Base-by-base conservation (phyloP, 2,329 filamentous ascomycete genomes). In the Colletotrichum limetticola region DNA sequence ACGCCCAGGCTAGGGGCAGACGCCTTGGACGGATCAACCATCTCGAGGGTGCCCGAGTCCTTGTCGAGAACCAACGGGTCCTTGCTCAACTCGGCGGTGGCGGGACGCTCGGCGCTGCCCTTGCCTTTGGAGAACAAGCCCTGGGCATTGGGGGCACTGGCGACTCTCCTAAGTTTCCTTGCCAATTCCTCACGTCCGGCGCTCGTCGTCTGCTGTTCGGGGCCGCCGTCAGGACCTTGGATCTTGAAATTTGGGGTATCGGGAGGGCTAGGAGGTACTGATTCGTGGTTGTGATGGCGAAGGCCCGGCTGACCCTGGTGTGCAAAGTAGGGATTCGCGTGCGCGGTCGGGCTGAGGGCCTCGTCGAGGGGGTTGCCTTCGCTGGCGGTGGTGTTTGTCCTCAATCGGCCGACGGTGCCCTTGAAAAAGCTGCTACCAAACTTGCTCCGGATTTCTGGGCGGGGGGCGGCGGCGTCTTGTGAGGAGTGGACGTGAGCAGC, bases 291-390 rank as follows among this genome's bases (percentile, higher is more conserved):
- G 85, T 97, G 95, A 85, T 99, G 97, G 80, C 96, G 93, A 78
- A 98, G 87, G 76, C 94, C 94, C 4, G 97, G 97, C 78, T 95
- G 95, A 70, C 97, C 97, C 84, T 99, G 97, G 82, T 98, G 97
- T 76, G 92, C 94, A 83, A 98, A 99, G 85, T 99, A 99, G 22
- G 97, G 97, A 82, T 99, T 99, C 76, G 95, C 96, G 80, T 96
- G 92, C 64, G 95, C 96, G 5, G 95, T 98, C 30, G 97, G 97
- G 80, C 95, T 98, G 79, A 97, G 88, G 74, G 91, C 88, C 82
- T 98, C 95, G 77, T 98, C 96, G 76, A 98, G 89, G 71, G 93
- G 91, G 80, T 98, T 95, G 77, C 95, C 95, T 84, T 98, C 96
- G 84, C 95, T 98, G 77, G 94, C 94, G 69, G 97, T 94, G 30